Conservation (phyloP, 1,284 basidiomycete species). For the Trichosporon sp. region DNA sequence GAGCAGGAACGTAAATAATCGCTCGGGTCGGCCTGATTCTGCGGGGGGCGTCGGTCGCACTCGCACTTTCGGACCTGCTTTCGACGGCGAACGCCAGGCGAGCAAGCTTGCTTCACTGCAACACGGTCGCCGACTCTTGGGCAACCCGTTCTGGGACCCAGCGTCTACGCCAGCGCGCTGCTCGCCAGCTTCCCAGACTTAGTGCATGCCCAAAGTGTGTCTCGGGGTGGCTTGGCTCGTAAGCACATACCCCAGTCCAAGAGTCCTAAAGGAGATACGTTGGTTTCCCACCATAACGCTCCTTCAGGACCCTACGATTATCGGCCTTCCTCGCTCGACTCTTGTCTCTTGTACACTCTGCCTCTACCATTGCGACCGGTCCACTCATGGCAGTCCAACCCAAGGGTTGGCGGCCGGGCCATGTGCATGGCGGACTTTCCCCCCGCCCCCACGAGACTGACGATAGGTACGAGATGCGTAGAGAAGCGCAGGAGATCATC, state of each 20-base stretch:
- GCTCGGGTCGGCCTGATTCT: background rate
- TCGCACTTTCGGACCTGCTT: background rate
- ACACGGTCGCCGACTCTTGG: too few species aligned
- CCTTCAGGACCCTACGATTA: background rate
- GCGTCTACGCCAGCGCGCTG: too few species aligned
- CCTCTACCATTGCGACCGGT: background rate
- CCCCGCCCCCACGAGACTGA: background rate
- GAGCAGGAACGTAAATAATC: background rate
- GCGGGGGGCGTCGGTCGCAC: background rate
- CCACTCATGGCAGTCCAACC: background rate
- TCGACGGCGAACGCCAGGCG: background rate
- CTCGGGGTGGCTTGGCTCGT: background rate
- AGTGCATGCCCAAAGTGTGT: too few species aligned
- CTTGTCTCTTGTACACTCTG: background rate
- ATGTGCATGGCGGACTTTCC: background rate
- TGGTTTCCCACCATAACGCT: conserved; percentile 1
- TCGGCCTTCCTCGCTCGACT: background rate
- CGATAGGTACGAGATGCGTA: conserved; percentile 83
- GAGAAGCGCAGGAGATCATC: conserved; percentile 86
- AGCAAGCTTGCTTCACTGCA: background rate
- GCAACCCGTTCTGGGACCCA: too few species aligned
- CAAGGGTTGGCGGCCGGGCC: background rate
- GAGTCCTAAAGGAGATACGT: background rate
- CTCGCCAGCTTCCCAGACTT: background rate
- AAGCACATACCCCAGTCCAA: background rate